Conservation (phyloP, 805 yeast genomes). For the Pichia nakasei region DNA sequence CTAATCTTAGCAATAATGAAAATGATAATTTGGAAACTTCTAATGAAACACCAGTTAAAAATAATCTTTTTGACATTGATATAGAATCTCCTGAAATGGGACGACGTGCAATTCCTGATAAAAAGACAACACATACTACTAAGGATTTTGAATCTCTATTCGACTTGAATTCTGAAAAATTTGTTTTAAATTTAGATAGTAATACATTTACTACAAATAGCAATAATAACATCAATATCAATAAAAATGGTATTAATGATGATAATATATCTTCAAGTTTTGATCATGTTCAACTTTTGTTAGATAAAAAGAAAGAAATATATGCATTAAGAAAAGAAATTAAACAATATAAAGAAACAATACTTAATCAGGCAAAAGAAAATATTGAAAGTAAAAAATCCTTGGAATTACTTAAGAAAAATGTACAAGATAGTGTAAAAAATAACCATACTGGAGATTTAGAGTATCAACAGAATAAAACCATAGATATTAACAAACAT, state of each 20-base stretch:
- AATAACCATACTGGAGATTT: neutral
- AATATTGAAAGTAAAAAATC: neutral
- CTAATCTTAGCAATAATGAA: neutral
- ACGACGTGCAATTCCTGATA: slow-evolving; percentile 11
- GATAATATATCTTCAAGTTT: neutral
- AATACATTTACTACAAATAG: neutral
- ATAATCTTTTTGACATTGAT: neutral
- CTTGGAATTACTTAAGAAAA: neutral
- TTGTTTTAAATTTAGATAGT: neutral
- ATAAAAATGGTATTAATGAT: neutral
- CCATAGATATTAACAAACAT: slow-evolving; percentile 41
- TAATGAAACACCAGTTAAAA: neutral
- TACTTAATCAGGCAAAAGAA: slow-evolving; percentile 8
- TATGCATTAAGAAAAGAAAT: slow-evolving; percentile 14
- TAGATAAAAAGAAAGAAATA: slow-evolving; percentile 9
- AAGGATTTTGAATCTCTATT: neutral
- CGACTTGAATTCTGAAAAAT: neutral
- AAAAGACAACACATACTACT: neutral
- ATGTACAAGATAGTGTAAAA: neutral
- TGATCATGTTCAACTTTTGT: slow-evolving; percentile 2
- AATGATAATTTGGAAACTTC: too few species aligned
- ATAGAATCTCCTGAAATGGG: slow-evolving; percentile 21
- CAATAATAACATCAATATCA: neutral
- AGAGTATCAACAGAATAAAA: slow-evolving; percentile 1
- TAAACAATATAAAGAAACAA: slow-evolving; percentile 13